These are phyloP conservation scores for Paracoccidioides lutzii DNA, from an alignment of 2,329 filamentous ascomycete species.

Conservation along the genomic window DNA sequence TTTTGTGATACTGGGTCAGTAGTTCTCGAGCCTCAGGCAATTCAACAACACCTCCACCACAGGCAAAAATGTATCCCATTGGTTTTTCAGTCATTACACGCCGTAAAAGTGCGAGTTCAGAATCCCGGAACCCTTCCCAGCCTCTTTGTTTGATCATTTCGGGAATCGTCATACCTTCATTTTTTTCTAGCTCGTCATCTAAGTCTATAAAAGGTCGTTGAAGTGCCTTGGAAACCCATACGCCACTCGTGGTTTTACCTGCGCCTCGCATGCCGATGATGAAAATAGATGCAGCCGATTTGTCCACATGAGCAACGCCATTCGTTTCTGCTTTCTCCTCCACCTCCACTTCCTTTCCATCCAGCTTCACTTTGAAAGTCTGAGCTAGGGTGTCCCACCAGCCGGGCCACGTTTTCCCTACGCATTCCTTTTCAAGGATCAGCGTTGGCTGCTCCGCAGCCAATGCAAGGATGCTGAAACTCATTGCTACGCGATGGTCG, in stretches of 20 bases:
- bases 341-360: constrained; percentile 58
- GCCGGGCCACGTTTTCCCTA: constrained; percentile 95
- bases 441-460: constrained; percentile 58
- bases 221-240: constrained; percentile 67
- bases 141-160: constrained; percentile 67
- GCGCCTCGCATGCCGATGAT: constrained; percentile 96
- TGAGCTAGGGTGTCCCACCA: constrained; percentile 90
- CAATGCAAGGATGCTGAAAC: constrained; percentile 78
- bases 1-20: constrained; percentile 58
- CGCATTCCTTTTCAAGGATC: constrained; percentile 81
- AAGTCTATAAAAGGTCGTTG: constrained; percentile 72
- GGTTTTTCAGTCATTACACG: constrained; percentile 62
- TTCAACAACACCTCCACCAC: constrained; percentile 87
- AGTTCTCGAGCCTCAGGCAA: constrained; percentile 64
- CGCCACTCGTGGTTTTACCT: constrained; percentile 86
- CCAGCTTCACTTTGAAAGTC: constrained; percentile 62
- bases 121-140: constrained; percentile 77
- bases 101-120: constrained; percentile 62
- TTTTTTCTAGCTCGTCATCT: constrained; percentile 71
- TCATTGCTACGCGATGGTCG: constrained; percentile 96
- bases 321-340: constrained; percentile 25
- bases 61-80: constrained; percentile 72
- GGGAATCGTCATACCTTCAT: constrained; percentile 63
- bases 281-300: constrained; percentile 57
- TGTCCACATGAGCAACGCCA: constrained; percentile 27